Evolutionary conservation across 352 stramenopile genomes (phyloP).

Genomic region (Plasmopara muralis): DNA sequence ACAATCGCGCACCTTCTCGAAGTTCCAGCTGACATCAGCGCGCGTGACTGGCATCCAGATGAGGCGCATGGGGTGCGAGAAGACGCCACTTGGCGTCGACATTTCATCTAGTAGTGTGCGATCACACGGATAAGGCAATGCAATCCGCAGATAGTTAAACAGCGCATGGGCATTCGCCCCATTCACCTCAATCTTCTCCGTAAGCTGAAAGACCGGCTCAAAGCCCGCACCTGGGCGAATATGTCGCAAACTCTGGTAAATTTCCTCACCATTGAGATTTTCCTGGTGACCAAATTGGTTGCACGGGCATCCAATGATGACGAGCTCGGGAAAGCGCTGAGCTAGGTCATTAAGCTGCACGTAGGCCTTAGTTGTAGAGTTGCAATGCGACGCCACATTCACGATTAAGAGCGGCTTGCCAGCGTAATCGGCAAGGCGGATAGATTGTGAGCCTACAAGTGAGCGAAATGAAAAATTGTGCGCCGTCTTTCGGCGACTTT

Average conservation of each 20-base stretch:
- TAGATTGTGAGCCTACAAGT: constrained; percentile 48
- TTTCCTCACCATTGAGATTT: constrained; percentile 75
- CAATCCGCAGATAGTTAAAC: constrained; percentile 74
- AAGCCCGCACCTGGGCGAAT: constrained; percentile 70
- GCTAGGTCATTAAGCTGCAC: constrained; percentile 64
- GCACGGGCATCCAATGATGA: constrained; percentile 69
- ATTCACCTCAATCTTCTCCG: constrained; percentile 78
- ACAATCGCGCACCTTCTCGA: constrained; percentile 53
- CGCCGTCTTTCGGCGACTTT: constrained; percentile 42
- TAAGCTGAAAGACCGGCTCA: constrained; percentile 59
- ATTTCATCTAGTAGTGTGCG: constrained; percentile 77
- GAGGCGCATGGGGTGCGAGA: constrained; percentile 76
- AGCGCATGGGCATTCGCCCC: constrained; percentile 69
- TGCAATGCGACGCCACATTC: constrained; percentile 80
- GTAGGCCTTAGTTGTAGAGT: constrained; percentile 71
- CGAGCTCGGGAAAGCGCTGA: constrained; percentile 50
- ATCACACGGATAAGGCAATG: constrained; percentile 61
- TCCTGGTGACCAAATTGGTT: constrained; percentile 83
- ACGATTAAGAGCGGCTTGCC: constrained; percentile 65
- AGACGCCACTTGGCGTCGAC: constrained; percentile 65
- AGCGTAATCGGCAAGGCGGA: constrained; percentile 58
- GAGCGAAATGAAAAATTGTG: constrained; percentile 75
- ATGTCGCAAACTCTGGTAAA: constrained; percentile 64
- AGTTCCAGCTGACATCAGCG: constrained; percentile 77
- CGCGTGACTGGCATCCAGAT: constrained; percentile 82